A percentile compares a stretch with the other conserved stretches of the same genome.
phyloP scores from a whole-genome alignment of 2,329 filamentous ascomycete genomes.

The Beauveria bassiana region DNA sequence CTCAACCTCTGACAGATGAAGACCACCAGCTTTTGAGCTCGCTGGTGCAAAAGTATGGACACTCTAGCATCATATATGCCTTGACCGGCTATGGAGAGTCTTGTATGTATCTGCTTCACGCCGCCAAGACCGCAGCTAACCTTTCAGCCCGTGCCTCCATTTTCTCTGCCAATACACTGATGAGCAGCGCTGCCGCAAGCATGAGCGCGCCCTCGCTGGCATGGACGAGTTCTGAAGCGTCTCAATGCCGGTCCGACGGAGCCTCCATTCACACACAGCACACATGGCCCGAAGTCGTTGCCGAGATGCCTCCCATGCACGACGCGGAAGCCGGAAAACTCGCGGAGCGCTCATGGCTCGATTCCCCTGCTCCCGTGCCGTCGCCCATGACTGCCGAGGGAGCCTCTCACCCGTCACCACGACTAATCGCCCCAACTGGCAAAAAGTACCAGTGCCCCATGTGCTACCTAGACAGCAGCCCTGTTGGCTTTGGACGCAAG shows the following conservation, averaged over 20 bases:
- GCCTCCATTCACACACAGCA: slow-evolving; percentile 32
- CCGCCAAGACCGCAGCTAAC: slow-evolving; percentile 1
- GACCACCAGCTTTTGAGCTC: slow-evolving; percentile 30
- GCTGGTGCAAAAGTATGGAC: slow-evolving; percentile 31
- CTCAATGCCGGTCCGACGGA: slow-evolving; percentile 30
- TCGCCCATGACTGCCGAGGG: slow-evolving; percentile 24
- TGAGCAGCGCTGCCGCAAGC: slow-evolving; percentile 24
- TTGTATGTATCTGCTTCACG: slow-evolving; percentile 22
- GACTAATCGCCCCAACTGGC: slow-evolving; percentile 28
- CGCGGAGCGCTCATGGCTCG: slow-evolving; percentile 31
- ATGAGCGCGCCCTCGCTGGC: slow-evolving; percentile 32
- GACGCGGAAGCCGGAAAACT: slow-evolving; percentile 28
- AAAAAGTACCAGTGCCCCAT: slow-evolving; percentile 39
- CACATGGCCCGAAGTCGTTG: slow-evolving; percentile 28
- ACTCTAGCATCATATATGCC: slow-evolving; percentile 29
- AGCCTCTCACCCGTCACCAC: slow-evolving; percentile 29
- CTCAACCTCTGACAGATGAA: slow-evolving; percentile 30
- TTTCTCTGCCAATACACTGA: slow-evolving; percentile 31
- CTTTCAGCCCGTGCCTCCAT: slow-evolving; percentile 30
- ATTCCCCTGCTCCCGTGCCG: slow-evolving; percentile 29
- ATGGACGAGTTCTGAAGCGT: slow-evolving; percentile 35
- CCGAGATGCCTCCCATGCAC: slow-evolving; percentile 27
- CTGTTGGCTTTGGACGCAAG: slow-evolving; percentile 38
- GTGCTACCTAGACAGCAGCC: slow-evolving; percentile 38
- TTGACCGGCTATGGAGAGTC: slow-evolving; percentile 28